Evolutionary conservation across 352 stramenopile species (phyloP).

Genomic region (Globisporangium echinulatum): DNA sequence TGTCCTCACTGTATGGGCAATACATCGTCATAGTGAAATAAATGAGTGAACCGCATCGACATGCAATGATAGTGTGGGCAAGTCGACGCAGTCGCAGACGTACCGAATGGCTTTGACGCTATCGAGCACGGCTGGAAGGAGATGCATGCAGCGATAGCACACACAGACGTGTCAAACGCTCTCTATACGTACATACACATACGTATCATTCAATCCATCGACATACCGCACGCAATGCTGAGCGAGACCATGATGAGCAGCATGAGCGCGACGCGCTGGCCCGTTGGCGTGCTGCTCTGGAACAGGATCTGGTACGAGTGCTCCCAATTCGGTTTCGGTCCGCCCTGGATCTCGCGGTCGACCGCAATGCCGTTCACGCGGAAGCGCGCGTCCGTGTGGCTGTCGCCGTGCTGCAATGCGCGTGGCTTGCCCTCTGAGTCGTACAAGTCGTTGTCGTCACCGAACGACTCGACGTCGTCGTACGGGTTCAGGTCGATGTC

Average conservation of each 20-base stretch:
- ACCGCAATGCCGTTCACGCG: conserved; percentile 75
- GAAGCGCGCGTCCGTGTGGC: conserved; percentile 38
- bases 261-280: conserved; percentile 56
- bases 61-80: background rate
- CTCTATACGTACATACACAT: too few species aligned
- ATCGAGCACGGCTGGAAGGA: conserved; percentile 43
- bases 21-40: too few species aligned
- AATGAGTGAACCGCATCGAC: background rate
- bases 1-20: conserved; percentile 26
- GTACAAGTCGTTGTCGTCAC: conserved; percentile 21
- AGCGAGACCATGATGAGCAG: conserved; percentile 65
- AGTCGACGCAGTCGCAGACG: background rate
- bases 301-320: conserved; percentile 70
- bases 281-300: conserved; percentile 59
- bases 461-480: conserved; percentile 13
- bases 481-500: conserved; percentile 19
- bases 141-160: background rate
- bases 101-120: conserved; percentile 67
- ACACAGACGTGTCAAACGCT: background rate
- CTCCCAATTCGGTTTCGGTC: conserved; percentile 56
- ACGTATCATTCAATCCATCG: background rate
- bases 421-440: conserved; percentile 31
- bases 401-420: conserved; percentile 18
- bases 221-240: conserved; percentile 54
- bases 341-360: conserved; percentile 63